Conservation (phyloP, 2,329 filamentous ascomycete genomes). For the Botrytis medusae region DNA sequence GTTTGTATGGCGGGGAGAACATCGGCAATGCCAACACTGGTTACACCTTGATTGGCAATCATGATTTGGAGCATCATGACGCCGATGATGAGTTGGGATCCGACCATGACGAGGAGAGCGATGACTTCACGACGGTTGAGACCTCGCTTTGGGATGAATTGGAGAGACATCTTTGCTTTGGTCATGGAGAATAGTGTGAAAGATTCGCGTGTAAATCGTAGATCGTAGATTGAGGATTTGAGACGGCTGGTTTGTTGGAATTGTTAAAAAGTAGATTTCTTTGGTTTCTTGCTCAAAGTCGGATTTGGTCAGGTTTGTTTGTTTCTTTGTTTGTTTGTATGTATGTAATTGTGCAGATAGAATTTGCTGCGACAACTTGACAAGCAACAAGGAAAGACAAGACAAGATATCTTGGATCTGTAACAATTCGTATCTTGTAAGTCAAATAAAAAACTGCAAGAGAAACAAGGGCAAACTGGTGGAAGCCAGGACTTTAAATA, state of each 20-base stretch:
- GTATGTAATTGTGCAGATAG: not conserved
- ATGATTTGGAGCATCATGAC: not conserved
- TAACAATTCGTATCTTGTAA: too few species aligned
- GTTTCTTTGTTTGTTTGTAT: not conserved
- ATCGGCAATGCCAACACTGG: not conserved
- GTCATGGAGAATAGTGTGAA: not conserved
- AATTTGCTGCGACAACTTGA: fast-evolving
- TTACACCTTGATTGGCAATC: not conserved
- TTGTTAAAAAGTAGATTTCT: not conserved
- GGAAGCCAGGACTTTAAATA: too few species aligned
- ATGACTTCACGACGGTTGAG: not conserved
- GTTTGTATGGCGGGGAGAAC: fast-evolving
- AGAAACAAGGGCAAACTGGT: not conserved
- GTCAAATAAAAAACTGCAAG: not conserved
- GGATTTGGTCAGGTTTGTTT: not conserved
- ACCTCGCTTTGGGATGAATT: not conserved
- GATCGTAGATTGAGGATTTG: not conserved
- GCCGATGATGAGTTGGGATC: not conserved
- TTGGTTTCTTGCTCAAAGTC: not conserved
- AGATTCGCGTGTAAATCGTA: not conserved
- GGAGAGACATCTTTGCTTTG: not conserved
- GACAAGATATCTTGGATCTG: not conserved
- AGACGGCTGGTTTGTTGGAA: not conserved
- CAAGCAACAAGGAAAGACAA: not conserved
- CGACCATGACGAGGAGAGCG: not conserved